Percentiles rank a stretch among this genome's conserved stretches.
phyloP scores from a whole-genome alignment of 352 stramenopile species.

The Thalassiosira mediterranea region DNA sequence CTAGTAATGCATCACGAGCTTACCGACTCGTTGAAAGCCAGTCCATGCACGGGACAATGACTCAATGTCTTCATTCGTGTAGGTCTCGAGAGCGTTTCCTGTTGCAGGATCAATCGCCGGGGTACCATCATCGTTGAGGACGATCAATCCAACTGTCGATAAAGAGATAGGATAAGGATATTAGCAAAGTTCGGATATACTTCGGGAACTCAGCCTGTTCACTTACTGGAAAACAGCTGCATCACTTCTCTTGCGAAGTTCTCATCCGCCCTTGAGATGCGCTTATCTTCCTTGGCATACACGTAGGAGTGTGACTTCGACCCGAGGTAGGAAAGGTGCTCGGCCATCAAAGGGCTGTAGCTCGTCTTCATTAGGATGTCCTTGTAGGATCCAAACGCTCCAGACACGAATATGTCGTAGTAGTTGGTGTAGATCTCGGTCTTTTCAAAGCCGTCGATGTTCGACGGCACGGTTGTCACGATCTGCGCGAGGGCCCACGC shows the following conservation, averaged over 20 bases:
- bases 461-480: slow-evolving; percentile 5
- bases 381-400: slow-evolving; percentile 74
- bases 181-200: not conserved
- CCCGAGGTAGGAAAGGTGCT: slow-evolving; percentile 65
- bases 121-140: slow-evolving; percentile 78
- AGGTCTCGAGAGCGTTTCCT: slow-evolving; percentile 50
- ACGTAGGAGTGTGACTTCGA: slow-evolving; percentile 65
- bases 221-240: slow-evolving; percentile 53
- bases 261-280: slow-evolving; percentile 46
- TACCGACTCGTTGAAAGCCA: slow-evolving; percentile 50
- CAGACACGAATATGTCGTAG: slow-evolving; percentile 84
- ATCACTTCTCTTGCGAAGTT: slow-evolving; percentile 67
- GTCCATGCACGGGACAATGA: slow-evolving; percentile 67
- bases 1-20: slow-evolving; percentile 41
- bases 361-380: slow-evolving; percentile 64
- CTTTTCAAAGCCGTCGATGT: slow-evolving; percentile 12
- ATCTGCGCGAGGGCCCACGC: slow-evolving; percentile 56
- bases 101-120: slow-evolving; percentile 34
- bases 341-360: slow-evolving; percentile 65
- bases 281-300: slow-evolving; percentile 47
- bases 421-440: slow-evolving; percentile 25
- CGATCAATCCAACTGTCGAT: slow-evolving; percentile 54
- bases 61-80: slow-evolving; percentile 71
- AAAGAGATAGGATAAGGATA: not conserved
- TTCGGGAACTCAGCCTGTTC: not conserved